Evolutionary conservation across 371 early-diverging fungal genomes (phyloP).

Genomic region (Cokeromyces recurvatus): DNA sequence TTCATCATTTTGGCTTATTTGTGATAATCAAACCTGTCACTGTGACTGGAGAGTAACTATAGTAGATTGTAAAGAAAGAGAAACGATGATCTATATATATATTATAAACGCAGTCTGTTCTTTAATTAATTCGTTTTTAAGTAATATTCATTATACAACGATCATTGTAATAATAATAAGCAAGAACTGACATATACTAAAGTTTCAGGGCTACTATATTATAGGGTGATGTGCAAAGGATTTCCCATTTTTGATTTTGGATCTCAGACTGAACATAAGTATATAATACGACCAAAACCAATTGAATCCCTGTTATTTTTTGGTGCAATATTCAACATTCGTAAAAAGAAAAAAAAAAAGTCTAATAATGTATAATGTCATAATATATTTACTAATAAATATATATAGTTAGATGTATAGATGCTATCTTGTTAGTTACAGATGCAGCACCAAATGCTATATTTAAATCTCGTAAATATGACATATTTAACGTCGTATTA

Average conservation of each 20-base stretch:
- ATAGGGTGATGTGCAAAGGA: slow-evolving; percentile 17
- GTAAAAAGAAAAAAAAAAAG: too few species aligned
- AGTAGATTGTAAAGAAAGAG: slow-evolving; percentile 19
- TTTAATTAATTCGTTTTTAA: slow-evolving; percentile 14
- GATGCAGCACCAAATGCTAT: slow-evolving; percentile 14
- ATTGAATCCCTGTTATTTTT: slow-evolving; percentile 33
- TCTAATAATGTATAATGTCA: too few species aligned
- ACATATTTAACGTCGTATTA: background rate
- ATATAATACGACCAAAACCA: slow-evolving; percentile 32
- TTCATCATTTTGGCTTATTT: slow-evolving; percentile 27
- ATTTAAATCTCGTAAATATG: slow-evolving; percentile 24
- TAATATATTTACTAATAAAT: too few species aligned
- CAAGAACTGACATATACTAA: too few species aligned
- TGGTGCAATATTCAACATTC: slow-evolving; percentile 20
- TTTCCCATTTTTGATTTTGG: slow-evolving; percentile 20
- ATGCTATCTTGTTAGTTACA: slow-evolving; percentile 19
- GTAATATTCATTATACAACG: too few species aligned
- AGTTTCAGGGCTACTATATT: slow-evolving; percentile 12
- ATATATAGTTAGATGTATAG: slow-evolving; percentile 28
- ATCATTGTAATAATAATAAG: too few species aligned
- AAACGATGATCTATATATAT: slow-evolving; percentile 21
- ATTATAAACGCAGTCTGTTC: slow-evolving; percentile 20
- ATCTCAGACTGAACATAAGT: slow-evolving; percentile 10
- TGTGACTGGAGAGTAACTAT: slow-evolving; percentile 37
- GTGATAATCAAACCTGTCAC: slow-evolving; percentile 23